These are phyloP conservation scores for Aschersonia sp. DNA, from an alignment of 2,329 filamentous ascomycete genomes.

Conservation along the genomic window DNA sequence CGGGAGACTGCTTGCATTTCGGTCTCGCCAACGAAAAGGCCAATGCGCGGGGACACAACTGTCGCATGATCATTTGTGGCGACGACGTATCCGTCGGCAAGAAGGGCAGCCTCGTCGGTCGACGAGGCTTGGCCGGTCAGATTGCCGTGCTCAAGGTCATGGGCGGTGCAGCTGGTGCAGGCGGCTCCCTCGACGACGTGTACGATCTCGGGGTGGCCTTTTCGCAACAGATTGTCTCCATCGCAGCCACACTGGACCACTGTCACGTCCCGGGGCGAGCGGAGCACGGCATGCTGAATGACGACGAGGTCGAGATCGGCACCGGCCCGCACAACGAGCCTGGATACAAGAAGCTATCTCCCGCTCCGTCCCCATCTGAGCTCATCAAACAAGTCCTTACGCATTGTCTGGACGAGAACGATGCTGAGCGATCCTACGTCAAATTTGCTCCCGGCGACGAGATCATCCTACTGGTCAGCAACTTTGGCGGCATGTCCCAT, in stretches of 20 bases:
- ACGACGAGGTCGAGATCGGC: constrained; percentile 45
- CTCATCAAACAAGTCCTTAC: constrained; percentile 43
- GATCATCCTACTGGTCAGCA: constrained; percentile 39
- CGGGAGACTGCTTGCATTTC: constrained; percentile 48
- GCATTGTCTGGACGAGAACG: constrained; percentile 42
- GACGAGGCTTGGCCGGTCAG: constrained; percentile 47
- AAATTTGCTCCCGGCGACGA: constrained; percentile 31
- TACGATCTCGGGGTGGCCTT: constrained; percentile 35
- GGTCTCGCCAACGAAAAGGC: constrained; percentile 45
- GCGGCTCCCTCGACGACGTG: constrained; percentile 32
- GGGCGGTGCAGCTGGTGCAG: constrained; percentile 32
- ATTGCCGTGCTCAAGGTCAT: constrained; percentile 44
- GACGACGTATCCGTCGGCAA: constrained; percentile 51
- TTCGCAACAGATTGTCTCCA: constrained; percentile 37
- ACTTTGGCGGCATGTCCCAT: constrained; percentile 43
- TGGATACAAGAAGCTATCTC: constrained; percentile 41
- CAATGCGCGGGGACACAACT: constrained; percentile 35
- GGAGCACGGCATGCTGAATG: constrained; percentile 30
- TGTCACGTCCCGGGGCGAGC: constrained; percentile 41
- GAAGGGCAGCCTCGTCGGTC: constrained; percentile 39
- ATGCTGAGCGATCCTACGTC: constrained; percentile 34
- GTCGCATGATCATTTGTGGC: constrained; percentile 44
- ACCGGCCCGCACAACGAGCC: constrained; percentile 56
- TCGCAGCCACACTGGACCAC: constrained; percentile 44
- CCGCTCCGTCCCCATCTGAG: constrained; percentile 30